A percentile compares a stretch with the other conserved stretches of the same genome.
Evolutionary conservation across 495 filamentous ascomycete genomes (phyloP).

Genomic region (Trichoderma virens): DNA sequence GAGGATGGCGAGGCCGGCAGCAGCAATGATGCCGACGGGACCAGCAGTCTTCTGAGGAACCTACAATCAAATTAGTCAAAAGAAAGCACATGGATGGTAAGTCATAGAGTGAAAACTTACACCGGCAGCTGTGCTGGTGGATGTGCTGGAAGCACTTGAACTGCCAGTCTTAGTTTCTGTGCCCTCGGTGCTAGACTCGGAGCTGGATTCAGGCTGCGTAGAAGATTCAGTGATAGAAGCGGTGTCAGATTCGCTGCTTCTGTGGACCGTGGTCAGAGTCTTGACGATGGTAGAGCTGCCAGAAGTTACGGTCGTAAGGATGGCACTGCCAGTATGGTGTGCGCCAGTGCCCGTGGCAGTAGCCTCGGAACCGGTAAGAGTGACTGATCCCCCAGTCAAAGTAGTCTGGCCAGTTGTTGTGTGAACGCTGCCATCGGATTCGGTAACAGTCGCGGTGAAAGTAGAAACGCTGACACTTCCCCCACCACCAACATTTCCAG

Average conservation of each 20-base stretch:
- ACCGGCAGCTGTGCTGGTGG: not conserved
- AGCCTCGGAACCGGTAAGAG: conserved; percentile 21
- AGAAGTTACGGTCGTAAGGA: not conserved
- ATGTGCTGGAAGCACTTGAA: not conserved
- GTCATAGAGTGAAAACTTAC: not conserved
- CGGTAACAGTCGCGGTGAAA: conserved; percentile 18
- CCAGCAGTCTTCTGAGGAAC: conserved; percentile 24
- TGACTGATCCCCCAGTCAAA: conserved; percentile 20
- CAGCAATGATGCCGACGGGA: conserved; percentile 26
- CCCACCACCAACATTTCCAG: conserved; percentile 2
- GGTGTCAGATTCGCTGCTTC: not conserved
- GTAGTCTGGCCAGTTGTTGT: conserved; percentile 21
- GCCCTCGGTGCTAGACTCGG: not conserved
- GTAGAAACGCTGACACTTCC: conserved; percentile 8
- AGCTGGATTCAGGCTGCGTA: not conserved
- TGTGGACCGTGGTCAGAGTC: not conserved
- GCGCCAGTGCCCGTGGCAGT: conserved; percentile 21
- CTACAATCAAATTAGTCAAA: conserved; percentile 12
- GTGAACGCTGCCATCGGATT: conserved; percentile 1
- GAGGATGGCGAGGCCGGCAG: conserved; percentile 27
- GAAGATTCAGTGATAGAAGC: not conserved
- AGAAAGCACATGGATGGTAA: conserved; percentile 9
- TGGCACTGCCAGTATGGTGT: conserved; percentile 3
- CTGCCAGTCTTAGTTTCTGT: not conserved
- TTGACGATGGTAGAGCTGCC: not conserved